Base-by-base conservation (phyloP, 2,329 filamentous ascomycete genomes). In the Ampelomyces quisqualis region DNA sequence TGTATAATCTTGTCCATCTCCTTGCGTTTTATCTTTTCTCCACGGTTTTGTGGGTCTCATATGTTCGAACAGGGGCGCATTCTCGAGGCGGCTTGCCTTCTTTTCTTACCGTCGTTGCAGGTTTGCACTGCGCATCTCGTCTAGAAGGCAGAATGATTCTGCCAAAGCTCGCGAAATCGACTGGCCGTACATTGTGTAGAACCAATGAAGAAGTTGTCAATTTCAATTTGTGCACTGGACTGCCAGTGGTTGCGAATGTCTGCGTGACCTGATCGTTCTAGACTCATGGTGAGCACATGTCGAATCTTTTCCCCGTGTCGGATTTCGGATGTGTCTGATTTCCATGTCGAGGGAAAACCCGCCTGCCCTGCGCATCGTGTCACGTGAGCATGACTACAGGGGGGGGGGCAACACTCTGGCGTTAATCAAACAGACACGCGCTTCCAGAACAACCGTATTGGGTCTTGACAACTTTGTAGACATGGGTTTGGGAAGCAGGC, bases 61-160 rank as follows among this genome's bases (percentile, higher is more conserved):
- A 35, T 41, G 38, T 41, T 41, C 30, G 21, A 34, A 29, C 26
- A 34, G 26, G 22, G 38, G 38, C 38, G 38, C 31, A 41, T 31
- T 13, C 30, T 30, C 32, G 38, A 24, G 14, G 34, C 17, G 23
- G 17, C 5, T 17, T 29, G 31, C 10, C n/a, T 41, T 30, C 26
- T 14, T 23, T 41, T 31, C 32, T 31, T 41, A 22, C 32, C 24
- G 26, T 30, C 31, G 15, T 30, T 35, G 24, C 26, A 19, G 38
- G 32, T 20, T 13, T 41, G 24, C 38, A 35, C 32, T 35, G 32
- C 27, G 38, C 38, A 35, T 24, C 32, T 24, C n/a, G 15, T 39
- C 28, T n/a, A 33, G 15, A 21, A 28, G 6, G 37, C 29, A 10
- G 28, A 15, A 27, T 26, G 4, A 26, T 34, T 27, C 14, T 23